Conservation (phyloP, 129 eudicot species). For the Gnaphalium uliginosum region DNA sequence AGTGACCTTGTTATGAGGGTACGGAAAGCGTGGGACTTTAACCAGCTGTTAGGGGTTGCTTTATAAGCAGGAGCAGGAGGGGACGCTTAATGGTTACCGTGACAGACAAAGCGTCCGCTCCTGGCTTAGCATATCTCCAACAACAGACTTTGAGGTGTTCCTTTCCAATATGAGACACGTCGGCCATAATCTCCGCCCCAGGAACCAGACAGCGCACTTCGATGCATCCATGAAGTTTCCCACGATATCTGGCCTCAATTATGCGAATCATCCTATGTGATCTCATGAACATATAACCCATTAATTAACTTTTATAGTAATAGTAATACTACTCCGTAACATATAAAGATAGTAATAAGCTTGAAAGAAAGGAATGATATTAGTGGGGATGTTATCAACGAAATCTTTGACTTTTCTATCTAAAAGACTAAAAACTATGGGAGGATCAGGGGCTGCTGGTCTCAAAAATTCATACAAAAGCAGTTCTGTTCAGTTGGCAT, state of each 20-base stretch:
- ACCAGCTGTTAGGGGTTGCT: no score
- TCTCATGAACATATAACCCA: not conserved
- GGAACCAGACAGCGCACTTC: not conserved
- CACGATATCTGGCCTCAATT: not conserved
- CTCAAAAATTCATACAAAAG: not conserved
- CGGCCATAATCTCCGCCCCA: not conserved
- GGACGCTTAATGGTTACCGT: no score
- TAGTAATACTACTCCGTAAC: no score
- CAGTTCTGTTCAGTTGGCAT: not conserved
- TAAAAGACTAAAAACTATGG: no score
- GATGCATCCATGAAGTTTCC: not conserved
- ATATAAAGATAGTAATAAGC: not conserved
- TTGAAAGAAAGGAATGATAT: not conserved
- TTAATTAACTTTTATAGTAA: no score
- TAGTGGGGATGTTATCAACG: not conserved
- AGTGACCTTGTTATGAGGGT: no score
- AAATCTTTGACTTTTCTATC: not conserved
- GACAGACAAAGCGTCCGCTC: no score
- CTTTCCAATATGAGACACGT: not conserved
- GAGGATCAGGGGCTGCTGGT: not conserved
- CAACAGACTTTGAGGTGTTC: not conserved
- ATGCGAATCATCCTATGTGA: not conserved
- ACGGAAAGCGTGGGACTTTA: no score
- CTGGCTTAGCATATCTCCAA: no score
- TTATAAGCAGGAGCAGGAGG: no score